A percentile compares a stretch with the other conserved stretches of the same genome.
Evolutionary conservation across 495 filamentous ascomycete species (phyloP).

Genomic region (Aspergillus indologenus): DNA sequence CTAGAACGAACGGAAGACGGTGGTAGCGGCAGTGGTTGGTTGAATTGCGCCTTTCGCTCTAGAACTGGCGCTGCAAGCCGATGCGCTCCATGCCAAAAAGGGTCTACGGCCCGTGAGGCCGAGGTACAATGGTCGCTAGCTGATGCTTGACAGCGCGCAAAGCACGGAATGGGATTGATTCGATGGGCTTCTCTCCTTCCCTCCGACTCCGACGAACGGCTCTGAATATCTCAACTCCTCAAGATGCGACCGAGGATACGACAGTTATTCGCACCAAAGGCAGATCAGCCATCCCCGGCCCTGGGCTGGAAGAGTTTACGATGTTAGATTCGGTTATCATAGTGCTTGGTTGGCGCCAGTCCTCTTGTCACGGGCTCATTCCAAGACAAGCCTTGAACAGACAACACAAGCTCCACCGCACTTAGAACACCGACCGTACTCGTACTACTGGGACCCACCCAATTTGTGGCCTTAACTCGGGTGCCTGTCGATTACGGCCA

Average conservation of each 20-base stretch:
- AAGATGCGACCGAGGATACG: not conserved
- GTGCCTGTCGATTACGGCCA: constrained; percentile 6
- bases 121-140: not conserved
- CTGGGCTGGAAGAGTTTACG: not conserved
- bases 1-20: not conserved
- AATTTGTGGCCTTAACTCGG: constrained; percentile 2
- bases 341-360: not conserved
- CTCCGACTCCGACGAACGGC: not conserved
- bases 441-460: not conserved
- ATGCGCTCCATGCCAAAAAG: constrained; percentile 4
- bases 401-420: constrained; percentile 1
- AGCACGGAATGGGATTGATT: not conserved
- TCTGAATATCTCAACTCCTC: not conserved
- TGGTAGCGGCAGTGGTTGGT: not conserved
- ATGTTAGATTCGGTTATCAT: not conserved
- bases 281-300: not conserved
- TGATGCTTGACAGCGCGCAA: not conserved
- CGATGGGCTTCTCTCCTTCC: not conserved
- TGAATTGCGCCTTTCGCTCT: not conserved
- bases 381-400: constrained; percentile 5
- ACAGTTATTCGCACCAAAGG: not conserved
- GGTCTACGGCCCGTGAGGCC: constrained; percentile 1
- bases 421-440: too few relatives aligned
- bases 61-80: constrained; percentile 3
- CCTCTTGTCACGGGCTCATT: not conserved